Conservation (phyloP, 129 eudicot species). For the Helichrysum umbraculigerum region DNA sequence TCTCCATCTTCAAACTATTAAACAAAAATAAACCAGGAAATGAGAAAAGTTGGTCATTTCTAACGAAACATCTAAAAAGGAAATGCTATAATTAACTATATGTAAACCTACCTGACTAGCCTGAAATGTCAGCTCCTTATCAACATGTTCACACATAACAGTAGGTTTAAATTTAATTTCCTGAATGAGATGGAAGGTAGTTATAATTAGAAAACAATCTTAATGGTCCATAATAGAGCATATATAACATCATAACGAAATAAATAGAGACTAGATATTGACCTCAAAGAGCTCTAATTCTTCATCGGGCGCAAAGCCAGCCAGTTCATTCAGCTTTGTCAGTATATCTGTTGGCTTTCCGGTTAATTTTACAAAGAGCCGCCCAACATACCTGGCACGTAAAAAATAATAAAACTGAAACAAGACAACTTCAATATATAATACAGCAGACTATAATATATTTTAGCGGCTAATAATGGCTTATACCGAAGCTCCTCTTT, state of each 20-base stretch:
- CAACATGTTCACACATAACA: conserved; percentile 80
- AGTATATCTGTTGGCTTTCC: conserved; percentile 71
- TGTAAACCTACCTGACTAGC: conserved; percentile 58
- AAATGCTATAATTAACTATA: too few relatives aligned
- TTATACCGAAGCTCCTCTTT: conserved; percentile 91
- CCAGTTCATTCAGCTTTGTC: conserved; percentile 66
- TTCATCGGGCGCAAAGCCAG: conserved; percentile 83
- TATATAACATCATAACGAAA: background rate
- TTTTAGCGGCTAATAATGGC: too few relatives aligned
- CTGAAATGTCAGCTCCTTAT: conserved; percentile 62
- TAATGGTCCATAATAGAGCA: background rate
- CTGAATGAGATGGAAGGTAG: conserved; percentile 30
- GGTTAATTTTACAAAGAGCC: conserved; percentile 66
- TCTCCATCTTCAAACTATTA: conserved; percentile 94
- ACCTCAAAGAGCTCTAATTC: conserved; percentile 89
- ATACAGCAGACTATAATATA: too few relatives aligned
- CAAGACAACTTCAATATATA: too few relatives aligned
- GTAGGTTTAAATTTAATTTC: conserved; percentile 80
- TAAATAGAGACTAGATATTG: conserved; percentile 4
- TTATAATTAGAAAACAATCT: background rate
- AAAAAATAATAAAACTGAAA: too few relatives aligned
- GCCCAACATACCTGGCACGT: too few relatives aligned
- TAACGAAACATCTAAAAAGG: too few relatives aligned
- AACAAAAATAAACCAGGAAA: background rate
- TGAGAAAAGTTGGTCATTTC: conserved; percentile 6